Evolutionary conservation across 768 basidiomycete genomes (phyloP), one percentile per base, ranked within the genome.

Genomic region (Nevesoporus exiguus): DNA sequence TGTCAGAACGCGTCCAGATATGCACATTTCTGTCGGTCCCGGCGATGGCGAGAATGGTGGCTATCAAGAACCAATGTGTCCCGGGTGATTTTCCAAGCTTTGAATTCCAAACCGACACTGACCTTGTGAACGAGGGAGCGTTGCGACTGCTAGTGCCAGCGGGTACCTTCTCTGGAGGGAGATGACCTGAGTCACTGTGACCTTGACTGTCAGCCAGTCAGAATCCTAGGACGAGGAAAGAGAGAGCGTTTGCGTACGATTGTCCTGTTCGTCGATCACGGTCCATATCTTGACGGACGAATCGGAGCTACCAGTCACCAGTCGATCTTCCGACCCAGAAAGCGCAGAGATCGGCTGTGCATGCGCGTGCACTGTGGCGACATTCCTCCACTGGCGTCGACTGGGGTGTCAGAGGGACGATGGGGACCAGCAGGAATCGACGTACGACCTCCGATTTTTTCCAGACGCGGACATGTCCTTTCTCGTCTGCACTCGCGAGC

Each of bases 261-360:
- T 47, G 61, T 72, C 54, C 55, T 61, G 56, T 51, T 58, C 53
- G 53, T 62, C 39, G 24, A 43, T 19, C 29, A 85, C 44, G 29
- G 71, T 69, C 92, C 92, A 98, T 25, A 91, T 74, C 68, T 89
- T 92, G 40, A 95, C 77, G 1, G 73, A 72, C 1, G 85, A 82
- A 68, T 98, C 94, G 0, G 94, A 96, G 15, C 89, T 84, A 1
- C 90, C 93, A 0, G 91, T 92, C 3, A 86, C 77, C 9, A 95
- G 56, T 33, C 75, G 70, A 41, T 74, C 67, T 15, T 73, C 75
- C 47, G 76, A 71, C 2, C 77, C 73, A 37, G 78, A 81, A 4
- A 98, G 67, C 3, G 86, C 77, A 13, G 90, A 87, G 27, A 98
- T 79, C 1, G 90, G 78, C 49, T 81, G 78, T 17, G 71, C 56